Evolutionary conservation across 805 yeast species (phyloP).

Genomic region (Candida jianshihensis): DNA sequence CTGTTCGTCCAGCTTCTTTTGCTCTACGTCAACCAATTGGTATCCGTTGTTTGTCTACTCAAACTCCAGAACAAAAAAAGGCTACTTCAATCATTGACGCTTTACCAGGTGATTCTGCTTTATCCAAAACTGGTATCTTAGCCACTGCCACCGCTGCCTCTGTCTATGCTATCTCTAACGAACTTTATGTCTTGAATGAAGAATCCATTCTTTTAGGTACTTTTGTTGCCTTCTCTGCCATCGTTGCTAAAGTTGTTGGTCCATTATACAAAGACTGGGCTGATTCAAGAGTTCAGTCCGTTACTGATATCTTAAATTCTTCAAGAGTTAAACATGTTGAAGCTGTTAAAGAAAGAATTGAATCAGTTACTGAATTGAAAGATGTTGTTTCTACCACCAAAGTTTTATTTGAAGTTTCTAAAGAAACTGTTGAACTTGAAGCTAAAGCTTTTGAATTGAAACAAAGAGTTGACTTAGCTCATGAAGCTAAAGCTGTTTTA

Average conservation of each 20-base stretch:
- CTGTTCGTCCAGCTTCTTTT: slow-evolving; percentile 19
- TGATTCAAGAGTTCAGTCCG: slow-evolving; percentile 73
- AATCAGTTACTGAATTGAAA: slow-evolving; percentile 78
- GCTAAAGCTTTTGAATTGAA: slow-evolving; percentile 89
- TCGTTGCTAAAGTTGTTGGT: slow-evolving; percentile 81
- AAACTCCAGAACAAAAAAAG: slow-evolving; percentile 76
- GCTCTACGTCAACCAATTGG: slow-evolving; percentile 41
- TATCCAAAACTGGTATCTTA: slow-evolving; percentile 90
- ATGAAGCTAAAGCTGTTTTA: slow-evolving; percentile 89
- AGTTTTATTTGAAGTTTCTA: slow-evolving; percentile 86
- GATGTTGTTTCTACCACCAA: slow-evolving; percentile 90
- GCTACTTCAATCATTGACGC: slow-evolving; percentile 87
- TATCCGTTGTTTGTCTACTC: slow-evolving; percentile 59
- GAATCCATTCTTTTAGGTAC: slow-evolving; percentile 82
- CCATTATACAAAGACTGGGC: slow-evolving; percentile 96
- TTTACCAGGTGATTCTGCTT: slow-evolving; percentile 81
- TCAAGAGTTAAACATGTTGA: slow-evolving; percentile 87
- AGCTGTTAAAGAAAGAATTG: slow-evolving; percentile 91
- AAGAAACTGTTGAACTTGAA: slow-evolving; percentile 94
- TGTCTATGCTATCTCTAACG: slow-evolving; percentile 88
- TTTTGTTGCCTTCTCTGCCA: slow-evolving; percentile 68
- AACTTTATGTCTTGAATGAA: slow-evolving; percentile 87
- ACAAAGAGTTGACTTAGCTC: slow-evolving; percentile 81
- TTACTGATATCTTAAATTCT: slow-evolving; percentile 72
- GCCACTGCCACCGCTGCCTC: slow-evolving; percentile 95